These are phyloP conservation scores for Dendrothele bispora DNA, from an alignment of 768 basidiomycete species.

Conservation along the genomic window DNA sequence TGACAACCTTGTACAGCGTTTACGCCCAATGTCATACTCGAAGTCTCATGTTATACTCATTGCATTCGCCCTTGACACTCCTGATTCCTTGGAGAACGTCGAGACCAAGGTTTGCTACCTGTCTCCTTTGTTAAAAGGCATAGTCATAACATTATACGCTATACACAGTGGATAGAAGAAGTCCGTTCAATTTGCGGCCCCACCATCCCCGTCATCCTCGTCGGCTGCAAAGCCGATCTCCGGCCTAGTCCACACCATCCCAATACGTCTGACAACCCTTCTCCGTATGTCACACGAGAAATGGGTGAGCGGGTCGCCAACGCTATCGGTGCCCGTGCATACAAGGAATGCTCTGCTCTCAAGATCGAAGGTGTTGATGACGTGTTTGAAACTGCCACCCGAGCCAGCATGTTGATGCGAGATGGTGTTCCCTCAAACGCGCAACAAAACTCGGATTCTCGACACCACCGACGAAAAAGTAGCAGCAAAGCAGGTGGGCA, in stretches of 20 bases:
- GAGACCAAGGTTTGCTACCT: slow-evolving; percentile 69
- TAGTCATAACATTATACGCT: not conserved
- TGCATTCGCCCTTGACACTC: slow-evolving; percentile 94
- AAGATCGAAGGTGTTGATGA: slow-evolving; percentile 94
- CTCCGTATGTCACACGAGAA: slow-evolving; percentile 66
- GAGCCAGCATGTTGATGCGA: slow-evolving; percentile 94
- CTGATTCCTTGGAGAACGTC: slow-evolving; percentile 96
- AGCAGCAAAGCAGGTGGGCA: slow-evolving; percentile 43
- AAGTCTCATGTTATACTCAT: slow-evolving; percentile 99
- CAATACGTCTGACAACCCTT: slow-evolving; percentile 42
- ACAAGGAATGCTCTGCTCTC: slow-evolving; percentile 92
- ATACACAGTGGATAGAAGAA: slow-evolving; percentile 97
- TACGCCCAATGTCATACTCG: slow-evolving; percentile 96
- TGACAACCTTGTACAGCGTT: slow-evolving; percentile 50
- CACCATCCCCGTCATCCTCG: slow-evolving; percentile 89
- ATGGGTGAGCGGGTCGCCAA: slow-evolving; percentile 82
- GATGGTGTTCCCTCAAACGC: slow-evolving; percentile 67
- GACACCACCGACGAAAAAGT: slow-evolving; percentile 55
- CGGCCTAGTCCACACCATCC: slow-evolving; percentile 58
- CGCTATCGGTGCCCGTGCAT: slow-evolving; percentile 86
- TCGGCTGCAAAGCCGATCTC: slow-evolving; percentile 95
- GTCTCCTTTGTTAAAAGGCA: slow-evolving; percentile 11
- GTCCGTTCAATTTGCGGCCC: slow-evolving; percentile 95
- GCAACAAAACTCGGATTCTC: slow-evolving; percentile 33
- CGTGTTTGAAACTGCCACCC: slow-evolving; percentile 95